Evolutionary conservation across 768 basidiomycete genomes (phyloP).

Genomic region (Phylloporus arenicola): DNA sequence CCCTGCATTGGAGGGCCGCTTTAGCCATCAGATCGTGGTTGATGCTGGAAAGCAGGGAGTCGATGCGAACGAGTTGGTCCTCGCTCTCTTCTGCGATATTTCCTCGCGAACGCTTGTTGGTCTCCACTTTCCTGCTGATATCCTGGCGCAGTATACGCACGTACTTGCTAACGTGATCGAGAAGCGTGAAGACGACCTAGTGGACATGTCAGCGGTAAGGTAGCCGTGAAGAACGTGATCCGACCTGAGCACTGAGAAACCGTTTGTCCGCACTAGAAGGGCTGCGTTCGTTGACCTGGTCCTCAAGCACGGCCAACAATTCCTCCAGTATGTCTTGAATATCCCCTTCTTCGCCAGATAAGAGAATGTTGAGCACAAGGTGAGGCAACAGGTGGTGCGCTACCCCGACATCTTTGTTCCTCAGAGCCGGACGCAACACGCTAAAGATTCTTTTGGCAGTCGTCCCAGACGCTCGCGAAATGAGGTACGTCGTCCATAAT

Average conservation of each 20-base stretch:
- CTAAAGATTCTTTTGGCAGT: conserved; percentile 68
- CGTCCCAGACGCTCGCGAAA: conserved; percentile 53
- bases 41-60: conserved; percentile 78
- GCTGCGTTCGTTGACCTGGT: conserved; percentile 69
- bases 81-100: conserved; percentile 38
- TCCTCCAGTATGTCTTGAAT: conserved; percentile 65
- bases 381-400: conserved; percentile 89
- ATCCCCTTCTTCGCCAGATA: conserved; percentile 64
- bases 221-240: background rate
- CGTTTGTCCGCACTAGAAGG: conserved; percentile 69
- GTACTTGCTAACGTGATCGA: conserved; percentile 94
- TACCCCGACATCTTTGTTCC: conserved; percentile 90
- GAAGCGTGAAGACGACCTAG: conserved; percentile 87
- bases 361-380: conserved; percentile 78
- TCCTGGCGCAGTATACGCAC: conserved; percentile 72
- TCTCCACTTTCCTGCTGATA: conserved; percentile 46
- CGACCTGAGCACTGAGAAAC: conserved; percentile 89
- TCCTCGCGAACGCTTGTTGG: conserved; percentile 43
- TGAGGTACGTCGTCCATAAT: conserved; percentile 78
- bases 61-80: conserved; percentile 64
- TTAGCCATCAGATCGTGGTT: conserved; percentile 85
- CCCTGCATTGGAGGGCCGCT: conserved; percentile 91
- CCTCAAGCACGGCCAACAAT: conserved; percentile 74
- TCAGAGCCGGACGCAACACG: conserved; percentile 71
- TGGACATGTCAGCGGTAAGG: background rate